Evolutionary conservation across 2,329 filamentous ascomycete species (phyloP).

Genomic region (Fusarium concolor): DNA sequence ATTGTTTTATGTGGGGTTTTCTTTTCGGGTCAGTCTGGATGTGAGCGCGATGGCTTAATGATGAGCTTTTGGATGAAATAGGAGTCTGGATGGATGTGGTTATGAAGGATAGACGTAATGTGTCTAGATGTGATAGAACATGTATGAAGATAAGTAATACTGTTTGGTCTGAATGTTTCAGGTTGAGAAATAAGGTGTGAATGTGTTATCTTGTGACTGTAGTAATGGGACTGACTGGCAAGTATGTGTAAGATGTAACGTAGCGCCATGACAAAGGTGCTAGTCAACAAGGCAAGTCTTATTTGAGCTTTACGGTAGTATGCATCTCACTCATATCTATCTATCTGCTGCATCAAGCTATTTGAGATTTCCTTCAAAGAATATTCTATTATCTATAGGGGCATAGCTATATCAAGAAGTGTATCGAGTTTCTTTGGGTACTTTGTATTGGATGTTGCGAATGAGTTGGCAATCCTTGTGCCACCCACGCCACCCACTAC

Average conservation of each 20-base stretch:
- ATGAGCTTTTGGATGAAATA: conserved; percentile 15
- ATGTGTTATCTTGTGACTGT: not conserved
- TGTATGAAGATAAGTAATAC: conserved; percentile 6
- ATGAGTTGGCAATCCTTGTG: too few species aligned
- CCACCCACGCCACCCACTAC: too few species aligned
- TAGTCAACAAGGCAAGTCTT: not conserved
- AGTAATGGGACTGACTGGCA: not conserved
- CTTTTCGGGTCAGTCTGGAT: not conserved
- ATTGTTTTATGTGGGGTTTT: not conserved
- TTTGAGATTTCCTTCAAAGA: too few species aligned
- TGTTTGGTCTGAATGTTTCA: not conserved
- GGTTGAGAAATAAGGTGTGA: not conserved
- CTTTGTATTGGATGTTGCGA: too few species aligned
- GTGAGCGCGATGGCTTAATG: conserved; percentile 17
- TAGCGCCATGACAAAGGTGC: too few species aligned
- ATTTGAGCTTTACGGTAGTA: not conserved
- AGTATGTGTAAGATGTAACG: not conserved
- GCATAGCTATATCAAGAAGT: too few species aligned
- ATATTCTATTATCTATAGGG: too few species aligned
- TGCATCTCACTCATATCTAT: too few species aligned
- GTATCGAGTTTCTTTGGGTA: too few species aligned
- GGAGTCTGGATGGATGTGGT: conserved; percentile 15
- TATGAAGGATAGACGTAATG: conserved; percentile 32
- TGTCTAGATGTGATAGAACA: conserved; percentile 43
- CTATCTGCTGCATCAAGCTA: too few species aligned